Evolutionary conservation across 371 early-diverging fungal genomes (phyloP).

Genomic region (Syncephalastrum monosporum): DNA sequence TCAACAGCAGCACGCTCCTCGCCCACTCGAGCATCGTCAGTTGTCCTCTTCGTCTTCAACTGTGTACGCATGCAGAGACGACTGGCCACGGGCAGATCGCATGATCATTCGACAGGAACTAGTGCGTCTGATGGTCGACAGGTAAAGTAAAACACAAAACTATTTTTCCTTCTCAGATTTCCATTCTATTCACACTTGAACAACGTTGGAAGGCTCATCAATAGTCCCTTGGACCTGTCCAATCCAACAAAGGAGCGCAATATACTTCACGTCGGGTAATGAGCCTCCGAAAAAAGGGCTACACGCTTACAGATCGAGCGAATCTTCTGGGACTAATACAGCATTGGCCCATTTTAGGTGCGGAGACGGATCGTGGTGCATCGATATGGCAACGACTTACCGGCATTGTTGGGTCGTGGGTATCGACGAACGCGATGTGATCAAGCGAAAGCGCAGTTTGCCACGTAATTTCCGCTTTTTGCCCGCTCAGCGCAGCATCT

Average conservation of each 20-base stretch:
- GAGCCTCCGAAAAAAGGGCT: not conserved
- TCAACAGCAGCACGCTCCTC: constrained; percentile 18
- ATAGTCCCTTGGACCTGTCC: constrained; percentile 14
- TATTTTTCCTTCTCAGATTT: no score
- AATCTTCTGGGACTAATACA: not conserved
- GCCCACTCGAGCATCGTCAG: not conserved
- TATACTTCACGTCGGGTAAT: constrained; percentile 19
- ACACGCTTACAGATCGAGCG: not conserved
- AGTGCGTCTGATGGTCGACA: constrained; percentile 21
- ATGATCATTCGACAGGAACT: constrained; percentile 24
- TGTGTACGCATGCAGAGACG: constrained; percentile 5
- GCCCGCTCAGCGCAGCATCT: constrained; percentile 14
- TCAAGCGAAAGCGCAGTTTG: constrained; percentile 1
- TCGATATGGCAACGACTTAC: constrained; percentile 16
- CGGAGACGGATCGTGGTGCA: constrained; percentile 21
- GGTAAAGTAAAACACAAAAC: constrained; percentile 6
- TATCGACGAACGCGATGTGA: constrained; percentile 15
- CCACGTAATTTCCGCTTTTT: constrained; percentile 31
- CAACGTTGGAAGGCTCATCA: no score
- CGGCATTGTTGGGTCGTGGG: constrained; percentile 16
- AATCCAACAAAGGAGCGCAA: constrained; percentile 8
- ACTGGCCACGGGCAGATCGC: constrained; percentile 19
- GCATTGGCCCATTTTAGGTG: constrained; percentile 9
- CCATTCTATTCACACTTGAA: not conserved
- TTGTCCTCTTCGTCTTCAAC: no score